Conservation (phyloP, 768 basidiomycete species). For the Hygrophorus russula region DNA sequence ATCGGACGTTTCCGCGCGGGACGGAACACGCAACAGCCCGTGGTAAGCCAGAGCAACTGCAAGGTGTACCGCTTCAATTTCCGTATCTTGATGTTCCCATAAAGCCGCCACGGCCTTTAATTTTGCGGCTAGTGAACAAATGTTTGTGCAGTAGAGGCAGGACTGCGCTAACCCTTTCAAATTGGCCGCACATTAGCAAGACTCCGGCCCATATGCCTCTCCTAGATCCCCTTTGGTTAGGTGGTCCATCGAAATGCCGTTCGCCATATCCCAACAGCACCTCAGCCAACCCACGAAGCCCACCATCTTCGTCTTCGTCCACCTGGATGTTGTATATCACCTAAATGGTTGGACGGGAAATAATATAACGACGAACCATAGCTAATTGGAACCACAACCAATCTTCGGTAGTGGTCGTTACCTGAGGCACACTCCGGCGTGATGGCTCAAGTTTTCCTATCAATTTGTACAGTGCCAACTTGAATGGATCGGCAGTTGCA, state of each 20-base stretch:
- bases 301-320: constrained; percentile 74
- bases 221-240: constrained; percentile 44
- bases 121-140: neutral
- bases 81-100: constrained; percentile 77
- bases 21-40: constrained; percentile 78
- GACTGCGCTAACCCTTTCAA: constrained; percentile 60
- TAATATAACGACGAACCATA: constrained; percentile 39
- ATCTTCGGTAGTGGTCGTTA: constrained; percentile 90
- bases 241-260: constrained; percentile 66
- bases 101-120: constrained; percentile 79
- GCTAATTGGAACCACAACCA: constrained; percentile 98
- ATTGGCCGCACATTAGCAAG: constrained; percentile 85
- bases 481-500: constrained; percentile 86
- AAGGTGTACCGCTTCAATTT: constrained; percentile 90
- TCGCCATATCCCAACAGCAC: constrained; percentile 70
- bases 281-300: constrained; percentile 64
- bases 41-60: constrained; percentile 90
- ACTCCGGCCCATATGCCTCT: constrained; percentile 74
- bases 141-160: neutral
- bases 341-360: neutral
- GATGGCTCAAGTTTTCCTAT: constrained; percentile 86
- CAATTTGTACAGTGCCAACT: constrained; percentile 90
- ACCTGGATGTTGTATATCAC: constrained; percentile 28
- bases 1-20: constrained; percentile 73
- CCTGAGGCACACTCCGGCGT: constrained; percentile 66